phyloP scores from a whole-genome alignment of 1,284 basidiomycete genomes.

The Phenoliferia sp. region DNA sequence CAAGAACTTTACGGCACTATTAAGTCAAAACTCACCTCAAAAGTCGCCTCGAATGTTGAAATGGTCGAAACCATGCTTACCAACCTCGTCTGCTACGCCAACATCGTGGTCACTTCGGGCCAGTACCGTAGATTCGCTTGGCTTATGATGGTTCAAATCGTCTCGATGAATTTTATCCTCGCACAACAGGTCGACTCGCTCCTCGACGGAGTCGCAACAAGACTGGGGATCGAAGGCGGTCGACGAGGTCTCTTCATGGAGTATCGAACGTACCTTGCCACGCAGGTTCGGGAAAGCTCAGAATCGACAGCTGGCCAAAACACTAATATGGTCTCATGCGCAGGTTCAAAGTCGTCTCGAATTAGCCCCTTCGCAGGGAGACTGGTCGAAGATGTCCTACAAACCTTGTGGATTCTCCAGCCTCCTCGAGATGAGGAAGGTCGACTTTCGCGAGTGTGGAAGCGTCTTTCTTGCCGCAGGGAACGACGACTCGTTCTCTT shows the following conservation, averaged over 20 bases:
- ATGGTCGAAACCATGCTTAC: constrained; percentile 69
- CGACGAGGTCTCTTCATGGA: background rate
- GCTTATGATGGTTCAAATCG: constrained; percentile 75
- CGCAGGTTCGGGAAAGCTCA: no score
- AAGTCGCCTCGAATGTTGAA: constrained; percentile 43
- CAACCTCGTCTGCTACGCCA: constrained; percentile 56
- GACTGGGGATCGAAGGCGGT: background rate
- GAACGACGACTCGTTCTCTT: background rate
- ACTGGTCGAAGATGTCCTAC: no score
- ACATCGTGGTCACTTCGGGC: constrained; percentile 76
- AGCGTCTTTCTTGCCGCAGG: background rate
- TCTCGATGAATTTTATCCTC: constrained; percentile 42
- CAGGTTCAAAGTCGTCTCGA: no score
- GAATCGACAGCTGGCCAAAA: no score
- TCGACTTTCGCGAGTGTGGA: background rate
- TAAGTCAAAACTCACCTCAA: background rate
- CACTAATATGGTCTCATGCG: no score
- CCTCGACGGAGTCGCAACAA: background rate
- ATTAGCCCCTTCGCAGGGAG: no score
- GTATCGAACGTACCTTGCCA: background rate
- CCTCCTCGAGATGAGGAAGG: background rate
- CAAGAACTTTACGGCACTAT: constrained; percentile 30
- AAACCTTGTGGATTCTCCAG: background rate
- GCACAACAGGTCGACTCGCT: constrained; percentile 42
- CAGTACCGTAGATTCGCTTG: constrained; percentile 77